Evolutionary conservation across 2,329 filamentous ascomycete genomes (phyloP).

Genomic region (Colletotrichum higginsianum): DNA sequence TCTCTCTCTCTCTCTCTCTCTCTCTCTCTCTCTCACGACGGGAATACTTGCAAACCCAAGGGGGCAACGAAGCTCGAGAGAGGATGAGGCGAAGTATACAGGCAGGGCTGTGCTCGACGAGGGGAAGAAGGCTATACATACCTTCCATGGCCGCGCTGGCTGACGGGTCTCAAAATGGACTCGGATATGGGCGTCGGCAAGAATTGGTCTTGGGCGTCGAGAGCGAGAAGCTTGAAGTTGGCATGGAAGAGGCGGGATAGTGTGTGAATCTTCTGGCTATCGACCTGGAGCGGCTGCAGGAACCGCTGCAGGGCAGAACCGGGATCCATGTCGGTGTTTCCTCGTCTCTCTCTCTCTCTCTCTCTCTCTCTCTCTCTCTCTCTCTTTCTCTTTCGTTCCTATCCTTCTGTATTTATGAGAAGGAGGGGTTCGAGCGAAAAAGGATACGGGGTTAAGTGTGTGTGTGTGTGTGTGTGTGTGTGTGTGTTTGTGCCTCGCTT

Average conservation of each 20-base stretch:
- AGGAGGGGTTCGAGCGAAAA: neutral
- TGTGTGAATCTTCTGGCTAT: slow-evolving; percentile 60
- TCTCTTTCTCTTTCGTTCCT: neutral
- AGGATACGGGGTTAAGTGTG: neutral
- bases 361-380: neutral
- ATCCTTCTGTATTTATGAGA: no score
- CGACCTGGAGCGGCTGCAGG: slow-evolving; percentile 65
- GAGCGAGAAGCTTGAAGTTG: slow-evolving; percentile 66
- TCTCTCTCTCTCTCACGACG: no score
- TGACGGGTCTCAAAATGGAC: slow-evolving; percentile 66
- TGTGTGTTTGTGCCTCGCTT: neutral
- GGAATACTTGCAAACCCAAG: neutral
- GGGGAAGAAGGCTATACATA: slow-evolving; percentile 53
- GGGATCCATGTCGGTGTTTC: slow-evolving; percentile 25
- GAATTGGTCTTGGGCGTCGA: slow-evolving; percentile 69
- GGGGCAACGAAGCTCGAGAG: neutral
- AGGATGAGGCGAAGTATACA: neutral
- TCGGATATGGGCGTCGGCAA: slow-evolving; percentile 74
- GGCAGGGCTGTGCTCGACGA: neutral
- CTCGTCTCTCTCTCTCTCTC: neutral
- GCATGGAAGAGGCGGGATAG: slow-evolving; percentile 64
- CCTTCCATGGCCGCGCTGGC: slow-evolving; percentile 61
- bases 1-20: no score
- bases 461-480: no score
- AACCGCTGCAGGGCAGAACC: slow-evolving; percentile 56